phyloP scores from a whole-genome alignment of 441 rosid species.

The Pelargonium myrrhifolium region DNA sequence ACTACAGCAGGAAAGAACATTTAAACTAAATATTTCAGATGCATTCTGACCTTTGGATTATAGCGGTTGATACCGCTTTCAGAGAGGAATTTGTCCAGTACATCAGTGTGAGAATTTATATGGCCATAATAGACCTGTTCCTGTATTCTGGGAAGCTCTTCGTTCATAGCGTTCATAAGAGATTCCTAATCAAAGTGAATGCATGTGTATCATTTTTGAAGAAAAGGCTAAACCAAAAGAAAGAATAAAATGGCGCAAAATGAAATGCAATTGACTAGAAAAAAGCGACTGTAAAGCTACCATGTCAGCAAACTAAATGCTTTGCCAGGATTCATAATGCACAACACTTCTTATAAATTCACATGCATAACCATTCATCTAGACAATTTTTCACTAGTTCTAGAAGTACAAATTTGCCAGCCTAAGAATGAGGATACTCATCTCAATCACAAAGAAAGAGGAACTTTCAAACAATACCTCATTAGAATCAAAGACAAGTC shows the following conservation, averaged over 20 bases:
- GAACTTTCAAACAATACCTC: conserved; percentile 54
- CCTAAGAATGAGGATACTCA: not conserved
- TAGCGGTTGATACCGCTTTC: conserved; percentile 89
- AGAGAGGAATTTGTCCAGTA: conserved; percentile 78
- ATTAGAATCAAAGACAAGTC: conserved; percentile 77
- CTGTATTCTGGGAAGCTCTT: conserved; percentile 90
- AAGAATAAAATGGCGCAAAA: conserved; percentile 6
- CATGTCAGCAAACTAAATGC: conserved; percentile 1
- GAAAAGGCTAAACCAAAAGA: not conserved
- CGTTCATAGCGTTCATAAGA: conserved; percentile 89
- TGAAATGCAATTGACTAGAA: not conserved
- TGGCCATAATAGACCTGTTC: conserved; percentile 95
- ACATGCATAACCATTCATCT: not conserved
- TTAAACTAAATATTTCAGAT: conserved; percentile 15
- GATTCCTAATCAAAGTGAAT: conserved; percentile 53
- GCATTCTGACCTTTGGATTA: conserved; percentile 65
- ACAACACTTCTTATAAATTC: not conserved
- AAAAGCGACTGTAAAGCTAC: conserved; percentile 8
- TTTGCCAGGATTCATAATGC: not conserved
- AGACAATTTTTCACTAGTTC: not conserved
- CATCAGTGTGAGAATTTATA: conserved; percentile 73
- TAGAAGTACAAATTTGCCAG: not conserved
- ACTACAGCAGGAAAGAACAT: conserved; percentile 8
- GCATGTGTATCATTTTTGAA: conserved; percentile 13
- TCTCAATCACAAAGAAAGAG: not conserved